Percentiles rank a stretch among this genome's conserved stretches.
phyloP scores from a whole-genome alignment of 2,329 filamentous ascomycete species.

The Neofusicoccum parvum region DNA sequence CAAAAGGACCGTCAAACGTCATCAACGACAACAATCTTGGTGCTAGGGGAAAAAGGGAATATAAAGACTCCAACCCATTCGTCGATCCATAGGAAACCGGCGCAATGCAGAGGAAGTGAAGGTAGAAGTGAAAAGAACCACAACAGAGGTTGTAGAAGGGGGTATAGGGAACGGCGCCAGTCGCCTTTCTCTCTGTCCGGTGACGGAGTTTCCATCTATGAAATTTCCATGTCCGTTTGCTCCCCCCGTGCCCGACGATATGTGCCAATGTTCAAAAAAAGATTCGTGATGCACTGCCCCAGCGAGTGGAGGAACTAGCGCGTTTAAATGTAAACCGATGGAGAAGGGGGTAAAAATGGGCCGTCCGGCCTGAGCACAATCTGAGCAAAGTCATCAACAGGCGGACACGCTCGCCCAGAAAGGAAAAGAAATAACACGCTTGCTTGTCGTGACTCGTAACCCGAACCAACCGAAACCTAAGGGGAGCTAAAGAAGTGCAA shows the following conservation, averaged over 20 bases:
- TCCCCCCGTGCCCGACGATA: slow-evolving; percentile 17
- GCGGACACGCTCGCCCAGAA: slow-evolving; percentile 9
- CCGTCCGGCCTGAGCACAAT: slow-evolving; percentile 4
- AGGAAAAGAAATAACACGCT: slow-evolving; percentile 21
- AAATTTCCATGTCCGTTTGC: slow-evolving; percentile 20
- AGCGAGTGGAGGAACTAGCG: slow-evolving; percentile 7
- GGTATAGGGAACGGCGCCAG: slow-evolving; percentile 21
- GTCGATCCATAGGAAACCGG: slow-evolving; percentile 9
- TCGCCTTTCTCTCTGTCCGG: slow-evolving; percentile 20
- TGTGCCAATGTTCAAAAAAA: slow-evolving; percentile 14
- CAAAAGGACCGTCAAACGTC: neutral
- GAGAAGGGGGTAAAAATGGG: neutral
- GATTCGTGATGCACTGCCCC: slow-evolving; percentile 15
- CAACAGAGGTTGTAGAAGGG: slow-evolving; percentile 9
- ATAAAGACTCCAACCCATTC: slow-evolving; percentile 14
- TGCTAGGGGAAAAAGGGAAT: slow-evolving; percentile 6
- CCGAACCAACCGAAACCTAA: slow-evolving; percentile 19
- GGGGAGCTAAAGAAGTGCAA: neutral
- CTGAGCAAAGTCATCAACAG: slow-evolving; percentile 15
- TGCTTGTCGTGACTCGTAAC: slow-evolving; percentile 22
- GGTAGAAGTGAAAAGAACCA: slow-evolving; percentile 9
- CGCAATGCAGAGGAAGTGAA: slow-evolving; percentile 21
- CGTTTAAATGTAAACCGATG: neutral
- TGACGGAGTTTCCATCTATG: slow-evolving; percentile 22
- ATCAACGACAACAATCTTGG: slow-evolving; percentile 15